A percentile compares a stretch with the other conserved stretches of the same genome.
Evolutionary conservation across 23 red algal genomes (phyloP).

Genomic region (Gracilariopsis chorda): DNA sequence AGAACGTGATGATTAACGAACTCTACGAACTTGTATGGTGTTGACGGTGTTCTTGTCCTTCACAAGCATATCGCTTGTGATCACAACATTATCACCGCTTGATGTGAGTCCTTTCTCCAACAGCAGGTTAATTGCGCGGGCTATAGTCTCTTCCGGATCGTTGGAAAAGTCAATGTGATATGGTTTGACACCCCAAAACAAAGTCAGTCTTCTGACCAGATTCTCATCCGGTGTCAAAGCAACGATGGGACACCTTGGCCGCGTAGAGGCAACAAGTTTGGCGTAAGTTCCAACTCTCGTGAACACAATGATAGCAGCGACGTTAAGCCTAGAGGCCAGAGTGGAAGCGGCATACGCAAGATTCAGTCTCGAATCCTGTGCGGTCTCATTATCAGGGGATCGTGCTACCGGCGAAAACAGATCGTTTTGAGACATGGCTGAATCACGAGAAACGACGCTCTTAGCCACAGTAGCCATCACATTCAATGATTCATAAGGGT

Average conservation of each 20-base stretch:
- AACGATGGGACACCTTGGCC: conserved; percentile 83
- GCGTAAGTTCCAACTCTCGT: conserved; percentile 87
- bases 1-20: conserved; percentile 22
- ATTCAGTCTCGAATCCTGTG: conserved; percentile 34
- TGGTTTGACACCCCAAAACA: conserved; percentile 93
- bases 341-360: conserved; percentile 79
- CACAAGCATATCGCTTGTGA: conserved; percentile 92
- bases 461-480: conserved; percentile 90
- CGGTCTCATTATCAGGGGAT: neutral
- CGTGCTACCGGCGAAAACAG: conserved; percentile 44
- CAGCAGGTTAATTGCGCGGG: conserved; percentile 63
- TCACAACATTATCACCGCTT: conserved; percentile 75
- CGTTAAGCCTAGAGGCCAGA: conserved; percentile 79
- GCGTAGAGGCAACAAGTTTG: conserved; percentile 61
- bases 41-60: conserved; percentile 71
- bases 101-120: conserved; percentile 32
- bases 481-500: conserved; percentile 80
- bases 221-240: conserved; percentile 84
- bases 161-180: conserved; percentile 73
- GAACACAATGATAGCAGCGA: conserved; percentile 87
- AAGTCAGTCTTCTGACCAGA: conserved; percentile 66
- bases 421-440: conserved; percentile 44
- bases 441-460: conserved; percentile 64
- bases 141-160: conserved; percentile 93
- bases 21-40: conserved; percentile 82